Evolutionary conservation across 129 eudicot species (phyloP), one percentile per base, ranked within the genome.

Genomic region (Apium graveolens): DNA sequence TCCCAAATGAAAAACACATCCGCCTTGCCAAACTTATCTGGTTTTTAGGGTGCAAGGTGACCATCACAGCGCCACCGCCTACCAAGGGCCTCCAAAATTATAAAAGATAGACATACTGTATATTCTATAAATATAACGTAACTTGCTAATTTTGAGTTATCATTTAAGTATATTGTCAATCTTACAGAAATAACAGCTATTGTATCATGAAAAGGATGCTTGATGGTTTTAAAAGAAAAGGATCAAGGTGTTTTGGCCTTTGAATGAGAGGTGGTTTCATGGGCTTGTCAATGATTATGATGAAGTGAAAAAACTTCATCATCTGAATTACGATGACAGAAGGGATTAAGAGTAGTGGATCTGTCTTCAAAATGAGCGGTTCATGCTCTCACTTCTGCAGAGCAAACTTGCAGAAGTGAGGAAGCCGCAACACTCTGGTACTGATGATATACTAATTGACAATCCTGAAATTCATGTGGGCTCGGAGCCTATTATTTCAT

Each of bases 301-400:
- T 70, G 85, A 89, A 0, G 95, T 84, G 81, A 84, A 39, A 49
- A 85, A 85, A 78, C 99, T 87, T 75, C 97, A 96, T 81, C 97
- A 88, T 88, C 85, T 96, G 68, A 89, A 96, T 73, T 96, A 92
- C 70, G 97, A 96, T 82, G 99, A 96, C 37, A n/a, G n/a, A n/a
- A 85, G 90, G 57, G 97, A 92, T 78, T 90, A 89, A 82, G 99
- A n/a, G n/a, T n/a, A 96, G 80, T 92, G 97, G 97, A 86, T 96
- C 78, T 78, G 87, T 79, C 99, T 96, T 60, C 89, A 86, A 81
- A 81, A 85, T 79, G 99, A 96, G 83, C 88, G 89, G 78, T 92
- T 96, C 63, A 92, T 92, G 79, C 90, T 96, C 60, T 84, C 92
- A 86, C 94, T 95, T 81, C 84, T 92, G 31, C 95, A 89, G 4